Conservation (phyloP, 2,329 filamentous ascomycete species). For the Colletotrichum lini region DNA sequence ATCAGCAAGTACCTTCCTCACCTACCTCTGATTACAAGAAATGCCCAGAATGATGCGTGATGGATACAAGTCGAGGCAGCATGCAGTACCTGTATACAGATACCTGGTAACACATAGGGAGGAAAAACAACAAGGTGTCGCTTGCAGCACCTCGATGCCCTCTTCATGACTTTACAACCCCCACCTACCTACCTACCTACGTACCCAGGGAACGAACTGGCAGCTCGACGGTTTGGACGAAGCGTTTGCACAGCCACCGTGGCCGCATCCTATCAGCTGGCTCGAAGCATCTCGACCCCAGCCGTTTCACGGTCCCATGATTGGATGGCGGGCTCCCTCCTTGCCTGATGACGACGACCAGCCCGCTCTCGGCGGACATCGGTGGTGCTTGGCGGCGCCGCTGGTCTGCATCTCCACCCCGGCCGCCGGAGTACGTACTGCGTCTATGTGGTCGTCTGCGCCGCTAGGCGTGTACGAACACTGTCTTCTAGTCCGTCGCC, state of each 20-base stretch:
- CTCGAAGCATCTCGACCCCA: constrained; percentile 15
- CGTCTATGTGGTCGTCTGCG: neutral
- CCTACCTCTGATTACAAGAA: neutral
- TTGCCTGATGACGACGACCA: constrained; percentile 39
- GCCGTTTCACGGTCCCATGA: constrained; percentile 13
- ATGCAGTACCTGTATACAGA: neutral
- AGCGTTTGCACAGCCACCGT: constrained; percentile 29
- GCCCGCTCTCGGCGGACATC: constrained; percentile 40
- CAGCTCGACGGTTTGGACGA: constrained; percentile 30
- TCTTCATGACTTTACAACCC: neutral
- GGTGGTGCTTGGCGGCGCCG: constrained; percentile 40
- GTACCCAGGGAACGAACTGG: no score
- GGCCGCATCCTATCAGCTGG: constrained; percentile 31
- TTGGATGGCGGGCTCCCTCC: constrained; percentile 30
- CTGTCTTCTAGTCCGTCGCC: neutral
- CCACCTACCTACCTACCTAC: no score
- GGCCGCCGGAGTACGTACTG: constrained; percentile 5
- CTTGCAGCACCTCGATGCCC: neutral
- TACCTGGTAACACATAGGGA: neutral
- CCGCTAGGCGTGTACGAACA: no score
- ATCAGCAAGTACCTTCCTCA: neutral
- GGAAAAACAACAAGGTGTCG: neutral
- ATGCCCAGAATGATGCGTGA: neutral
- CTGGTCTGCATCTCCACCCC: constrained; percentile 33
- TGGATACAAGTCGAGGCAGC: no score